phyloP scores from a whole-genome alignment of 768 basidiomycete genomes.

The Lentinula aciculospora region DNA sequence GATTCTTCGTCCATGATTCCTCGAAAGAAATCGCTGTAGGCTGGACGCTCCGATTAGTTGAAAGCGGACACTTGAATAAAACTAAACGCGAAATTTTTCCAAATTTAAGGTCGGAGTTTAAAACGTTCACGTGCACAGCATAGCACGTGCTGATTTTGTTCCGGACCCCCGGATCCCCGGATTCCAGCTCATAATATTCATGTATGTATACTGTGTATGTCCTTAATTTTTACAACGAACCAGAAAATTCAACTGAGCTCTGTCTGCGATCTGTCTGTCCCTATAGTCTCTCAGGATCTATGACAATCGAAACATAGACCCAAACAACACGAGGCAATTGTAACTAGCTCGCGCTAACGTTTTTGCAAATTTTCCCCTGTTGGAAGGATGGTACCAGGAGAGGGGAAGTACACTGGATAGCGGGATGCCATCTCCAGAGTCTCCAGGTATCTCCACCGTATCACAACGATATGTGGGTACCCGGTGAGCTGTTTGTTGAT shows the following conservation, averaged over 20 bases:
- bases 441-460: not conserved
- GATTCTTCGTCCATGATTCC: conserved; percentile 48
- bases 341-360: not conserved
- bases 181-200: too few species aligned
- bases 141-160: too few species aligned
- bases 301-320: too few species aligned
- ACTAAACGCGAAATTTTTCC: conserved; percentile 1
- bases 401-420: not conserved
- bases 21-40: conserved; percentile 44
- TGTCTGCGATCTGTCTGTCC: too few species aligned
- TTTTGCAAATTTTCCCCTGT: not conserved
- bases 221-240: too few species aligned
- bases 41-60: conserved; percentile 60
- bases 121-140: too few species aligned
- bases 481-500: not conserved
- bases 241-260: too few species aligned
- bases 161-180: too few species aligned
- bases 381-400: not conserved
- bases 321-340: too few species aligned
- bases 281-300: too few species aligned
- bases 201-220: too few species aligned
- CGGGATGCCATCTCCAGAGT: not conserved
- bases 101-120: too few species aligned
- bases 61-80: conserved; percentile 53
- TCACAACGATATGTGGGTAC: not conserved